Conservation (phyloP, 192 early-diverging fungal genomes). For the Coemansia sp. region DNA sequence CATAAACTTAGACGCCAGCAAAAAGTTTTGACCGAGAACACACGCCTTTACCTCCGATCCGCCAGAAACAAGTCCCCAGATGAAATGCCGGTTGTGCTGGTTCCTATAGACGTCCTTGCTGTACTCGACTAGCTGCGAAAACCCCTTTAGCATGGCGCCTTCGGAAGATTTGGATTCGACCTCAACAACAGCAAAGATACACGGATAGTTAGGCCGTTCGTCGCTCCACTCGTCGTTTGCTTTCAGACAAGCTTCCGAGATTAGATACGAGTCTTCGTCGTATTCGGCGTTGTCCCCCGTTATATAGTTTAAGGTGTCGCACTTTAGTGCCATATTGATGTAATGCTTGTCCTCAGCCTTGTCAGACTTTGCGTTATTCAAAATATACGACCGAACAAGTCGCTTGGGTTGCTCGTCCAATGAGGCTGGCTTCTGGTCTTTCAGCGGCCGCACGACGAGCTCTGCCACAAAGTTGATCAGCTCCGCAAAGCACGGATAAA, state of each 20-base stretch:
- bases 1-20: slow-evolving; percentile 1
- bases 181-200: no score
- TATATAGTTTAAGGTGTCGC: neutral
- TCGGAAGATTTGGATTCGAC: no score
- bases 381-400: slow-evolving; percentile 1
- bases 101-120: slow-evolving; percentile 8
- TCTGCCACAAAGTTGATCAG: slow-evolving; percentile 1
- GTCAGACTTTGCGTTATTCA: neutral
- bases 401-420: neutral
- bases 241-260: neutral
- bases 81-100: no score
- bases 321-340: slow-evolving; percentile 1
- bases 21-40: neutral
- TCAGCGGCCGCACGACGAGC: neutral
- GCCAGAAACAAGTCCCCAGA: neutral
- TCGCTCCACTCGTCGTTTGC: neutral
- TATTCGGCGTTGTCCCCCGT: neutral
- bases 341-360: neutral
- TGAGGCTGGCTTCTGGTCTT: neutral
- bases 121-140: slow-evolving; percentile 5
- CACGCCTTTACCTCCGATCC: no score
- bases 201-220: neutral
- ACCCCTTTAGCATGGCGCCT: slow-evolving; percentile 3
- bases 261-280: neutral
- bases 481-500: neutral